Base-by-base conservation (phyloP, 495 filamentous ascomycete species). In the Neurospora intermedia region DNA sequence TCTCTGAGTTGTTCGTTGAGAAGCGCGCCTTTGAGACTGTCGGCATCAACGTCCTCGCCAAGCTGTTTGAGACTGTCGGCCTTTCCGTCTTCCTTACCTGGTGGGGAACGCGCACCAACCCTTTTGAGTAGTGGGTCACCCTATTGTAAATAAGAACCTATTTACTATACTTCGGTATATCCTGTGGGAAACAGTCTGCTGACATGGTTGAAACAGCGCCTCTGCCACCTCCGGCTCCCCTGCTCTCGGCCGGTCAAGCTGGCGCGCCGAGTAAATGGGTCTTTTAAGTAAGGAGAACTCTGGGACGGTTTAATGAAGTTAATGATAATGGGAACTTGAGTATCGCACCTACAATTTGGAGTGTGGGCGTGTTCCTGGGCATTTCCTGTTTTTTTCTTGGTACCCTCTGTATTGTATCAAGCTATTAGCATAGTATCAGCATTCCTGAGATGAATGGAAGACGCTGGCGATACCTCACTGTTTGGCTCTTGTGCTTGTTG, bases 51-150 rank as follows among this genome's bases (percentile, higher is more conserved):
- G 89, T 90, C 69, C 82, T 96, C 11, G 90, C 92, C 74, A 93
- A 94, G 78, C 83, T 96, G 76, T 89, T 97, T 74, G 96, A 99
- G 87, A 98, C 96, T 5, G 90, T 98, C 71, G 96, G 96, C 43
- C 87, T 98, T 54, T 92, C 91, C 72, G 77, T 98, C 80, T 93
- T 98, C 88, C 84, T 99, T 74, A 97, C 93, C 76, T 99, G 92
- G 91, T 99, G 96, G 96, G 96, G 96, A 76, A 97, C 95, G 71
- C 90, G 91, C 77, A 96, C 93, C 81, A 92, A 92, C 84, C 91
- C 93, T 46, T 93, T 93, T 80, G 89, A 92, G 43, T 87, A 85
- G 82, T 80, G 71, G 75, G 77, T 74, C 18, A 69, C 70, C 69
- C 35, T 38, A 38, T 70, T 48, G 41, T 69, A 69, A 71, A 69